Percentiles rank a stretch among this genome's conserved stretches.
Evolutionary conservation across 371 early-diverging fungal species (phyloP).

Genomic region (Lichtheimia ornata): DNA sequence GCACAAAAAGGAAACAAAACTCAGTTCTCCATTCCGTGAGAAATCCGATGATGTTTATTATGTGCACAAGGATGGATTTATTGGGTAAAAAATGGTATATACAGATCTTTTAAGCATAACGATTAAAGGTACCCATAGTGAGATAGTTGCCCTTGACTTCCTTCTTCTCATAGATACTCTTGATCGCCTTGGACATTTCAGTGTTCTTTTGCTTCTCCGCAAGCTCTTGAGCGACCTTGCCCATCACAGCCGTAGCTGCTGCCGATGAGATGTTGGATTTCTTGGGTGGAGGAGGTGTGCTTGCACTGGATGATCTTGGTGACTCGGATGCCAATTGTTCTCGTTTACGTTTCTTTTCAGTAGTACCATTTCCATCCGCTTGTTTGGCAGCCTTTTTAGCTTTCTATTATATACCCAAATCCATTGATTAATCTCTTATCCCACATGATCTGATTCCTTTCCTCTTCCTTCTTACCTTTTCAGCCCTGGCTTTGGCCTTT

Average conservation of each 20-base stretch:
- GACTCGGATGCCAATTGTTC: slow-evolving; percentile 14
- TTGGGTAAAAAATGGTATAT: no score
- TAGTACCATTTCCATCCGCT: slow-evolving; percentile 19
- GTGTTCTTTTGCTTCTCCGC: slow-evolving; percentile 41
- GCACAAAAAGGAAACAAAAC: no score
- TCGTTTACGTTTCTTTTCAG: slow-evolving; percentile 30
- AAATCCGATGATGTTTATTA: no score
- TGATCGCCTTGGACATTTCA: slow-evolving; percentile 52
- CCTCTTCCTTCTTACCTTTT: slow-evolving; percentile 34
- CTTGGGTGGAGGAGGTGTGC: slow-evolving; percentile 9
- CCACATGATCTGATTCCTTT: slow-evolving; percentile 28
- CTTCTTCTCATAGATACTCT: slow-evolving; percentile 57
- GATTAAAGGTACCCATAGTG: slow-evolving; percentile 71
- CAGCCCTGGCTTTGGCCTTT: slow-evolving; percentile 59
- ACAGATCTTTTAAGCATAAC: slow-evolving; percentile 38
- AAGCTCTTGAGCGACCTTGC: slow-evolving; percentile 58
- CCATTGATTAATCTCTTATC: neutral
- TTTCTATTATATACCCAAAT: slow-evolving; percentile 24
- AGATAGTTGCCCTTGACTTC: slow-evolving; percentile 59
- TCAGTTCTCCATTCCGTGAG: no score
- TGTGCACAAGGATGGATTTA: no score
- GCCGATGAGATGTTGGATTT: slow-evolving; percentile 27
- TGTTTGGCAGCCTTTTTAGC: slow-evolving; percentile 44
- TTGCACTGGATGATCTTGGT: neutral
- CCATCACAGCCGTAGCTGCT: slow-evolving; percentile 53